phyloP scores from a whole-genome alignment of 2,329 filamentous ascomycete species.

The Cercospora sp. region DNA sequence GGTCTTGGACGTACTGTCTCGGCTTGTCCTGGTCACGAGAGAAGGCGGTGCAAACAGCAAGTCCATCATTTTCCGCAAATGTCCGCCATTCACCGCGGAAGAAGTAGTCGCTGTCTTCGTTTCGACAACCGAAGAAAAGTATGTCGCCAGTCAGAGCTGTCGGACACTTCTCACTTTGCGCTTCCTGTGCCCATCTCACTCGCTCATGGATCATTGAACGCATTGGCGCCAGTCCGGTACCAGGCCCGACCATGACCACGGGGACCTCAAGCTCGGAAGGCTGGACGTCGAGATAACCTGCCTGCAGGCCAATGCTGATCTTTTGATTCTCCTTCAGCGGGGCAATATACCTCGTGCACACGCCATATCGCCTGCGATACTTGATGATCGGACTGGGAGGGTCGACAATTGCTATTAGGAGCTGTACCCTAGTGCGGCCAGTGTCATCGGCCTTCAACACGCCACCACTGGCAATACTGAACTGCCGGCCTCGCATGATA shows the following conservation, averaged over 20 bases:
- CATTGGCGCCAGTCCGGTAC: constrained; percentile 84
- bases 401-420: constrained; percentile 39
- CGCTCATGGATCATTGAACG: constrained; percentile 79
- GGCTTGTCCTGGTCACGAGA: constrained; percentile 65
- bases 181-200: constrained; percentile 40
- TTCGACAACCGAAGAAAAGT: constrained; percentile 85
- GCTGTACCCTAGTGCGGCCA: constrained; percentile 35
- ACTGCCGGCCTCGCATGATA: constrained; percentile 80
- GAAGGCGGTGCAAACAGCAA: constrained; percentile 65
- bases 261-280: constrained; percentile 55
- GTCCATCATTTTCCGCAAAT: constrained; percentile 44
- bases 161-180: neutral
- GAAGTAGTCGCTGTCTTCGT: constrained; percentile 72
- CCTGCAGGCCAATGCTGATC: constrained; percentile 60
- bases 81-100: constrained; percentile 73
- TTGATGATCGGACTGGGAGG: constrained; percentile 69
- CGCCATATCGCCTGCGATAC: constrained; percentile 82
- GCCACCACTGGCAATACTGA: constrained; percentile 83
- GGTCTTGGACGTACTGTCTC: constrained; percentile 69
- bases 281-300: constrained; percentile 53
- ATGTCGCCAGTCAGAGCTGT: constrained; percentile 43
- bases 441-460: constrained; percentile 33
- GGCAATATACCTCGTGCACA: constrained; percentile 85
- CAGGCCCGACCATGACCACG: constrained; percentile 76
- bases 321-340: constrained; percentile 59